These are phyloP conservation scores for Syncephalastrum sp. DNA, from an alignment of 371 early-diverging fungal genomes.

Conservation along the genomic window DNA sequence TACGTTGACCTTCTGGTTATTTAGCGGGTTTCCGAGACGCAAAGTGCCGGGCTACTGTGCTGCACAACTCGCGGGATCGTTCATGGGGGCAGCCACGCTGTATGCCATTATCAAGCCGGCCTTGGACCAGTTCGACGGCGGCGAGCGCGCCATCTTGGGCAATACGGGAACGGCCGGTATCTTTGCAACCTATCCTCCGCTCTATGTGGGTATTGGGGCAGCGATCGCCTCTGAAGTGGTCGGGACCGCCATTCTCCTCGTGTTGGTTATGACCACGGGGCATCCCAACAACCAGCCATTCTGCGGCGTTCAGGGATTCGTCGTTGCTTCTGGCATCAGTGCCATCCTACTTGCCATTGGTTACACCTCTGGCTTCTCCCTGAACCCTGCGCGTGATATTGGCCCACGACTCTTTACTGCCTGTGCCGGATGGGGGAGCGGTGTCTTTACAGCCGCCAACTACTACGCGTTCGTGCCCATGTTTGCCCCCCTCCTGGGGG, in stretches of 20 bases:
- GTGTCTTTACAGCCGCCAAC: conserved; percentile 61
- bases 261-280: conserved; percentile 70
- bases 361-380: conserved; percentile 74
- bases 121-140: conserved; percentile 60
- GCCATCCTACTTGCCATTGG: conserved; percentile 51
- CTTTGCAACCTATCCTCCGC: conserved; percentile 66
- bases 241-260: conserved; percentile 73
- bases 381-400: conserved; percentile 90
- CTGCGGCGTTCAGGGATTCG: conserved; percentile 55
- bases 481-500: conserved; percentile 78
- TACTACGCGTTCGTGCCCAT: conserved; percentile 80
- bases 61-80: conserved; percentile 70
- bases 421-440: conserved; percentile 71
- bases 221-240: conserved; percentile 77
- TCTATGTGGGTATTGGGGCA: conserved; percentile 53
- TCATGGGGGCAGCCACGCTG: conserved; percentile 68
- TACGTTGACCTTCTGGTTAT: conserved; percentile 67
- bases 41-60: conserved; percentile 62
- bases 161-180: conserved; percentile 63
- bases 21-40: conserved; percentile 64
- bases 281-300: conserved; percentile 71
- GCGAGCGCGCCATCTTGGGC: conserved; percentile 54
- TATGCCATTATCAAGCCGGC: conserved; percentile 57
- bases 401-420: conserved; percentile 84
- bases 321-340: conserved; percentile 59